phyloP scores from a whole-genome alignment of 371 early-diverging fungal genomes.

The Mucor lusitanicus region DNA sequence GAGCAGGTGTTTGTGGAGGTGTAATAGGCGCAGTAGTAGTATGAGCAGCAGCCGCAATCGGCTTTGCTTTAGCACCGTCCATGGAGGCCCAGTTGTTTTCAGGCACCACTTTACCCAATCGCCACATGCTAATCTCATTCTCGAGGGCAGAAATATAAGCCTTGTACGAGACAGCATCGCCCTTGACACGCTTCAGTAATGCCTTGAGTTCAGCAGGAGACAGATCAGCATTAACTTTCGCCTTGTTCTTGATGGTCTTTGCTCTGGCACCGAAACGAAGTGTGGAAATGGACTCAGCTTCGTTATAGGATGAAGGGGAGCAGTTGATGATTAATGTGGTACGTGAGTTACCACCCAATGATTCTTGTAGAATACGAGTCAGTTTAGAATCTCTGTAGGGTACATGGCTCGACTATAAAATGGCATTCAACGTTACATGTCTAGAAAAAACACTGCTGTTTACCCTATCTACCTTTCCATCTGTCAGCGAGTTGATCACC shows the following conservation, averaged over 20 bases:
- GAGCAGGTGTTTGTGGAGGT: slow-evolving; percentile 43
- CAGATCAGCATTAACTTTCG: slow-evolving; percentile 95
- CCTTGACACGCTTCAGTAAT: slow-evolving; percentile 85
- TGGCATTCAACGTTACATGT: not conserved
- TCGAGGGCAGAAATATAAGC: slow-evolving; percentile 83
- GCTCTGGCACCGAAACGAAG: slow-evolving; percentile 97
- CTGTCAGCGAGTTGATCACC: slow-evolving; percentile 89
- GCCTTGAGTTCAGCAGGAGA: slow-evolving; percentile 92
- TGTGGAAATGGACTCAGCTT: slow-evolving; percentile 95
- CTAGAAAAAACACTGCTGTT: not conserved
- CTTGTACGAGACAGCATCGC: slow-evolving; percentile 77
- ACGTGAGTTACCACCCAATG: slow-evolving; percentile 96
- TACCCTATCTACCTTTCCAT: slow-evolving; percentile 71
- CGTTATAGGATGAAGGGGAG: slow-evolving; percentile 95
- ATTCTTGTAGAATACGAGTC: slow-evolving; percentile 98
- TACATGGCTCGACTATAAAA: slow-evolving; percentile 83
- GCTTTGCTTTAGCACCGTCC: slow-evolving; percentile 92
- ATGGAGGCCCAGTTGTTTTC: slow-evolving; percentile 79
- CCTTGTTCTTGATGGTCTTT: slow-evolving; percentile 98
- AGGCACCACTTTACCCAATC: slow-evolving; percentile 77
- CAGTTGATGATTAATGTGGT: slow-evolving; percentile 97
- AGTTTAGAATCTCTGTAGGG: slow-evolving; percentile 99
- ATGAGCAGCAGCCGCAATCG: slow-evolving; percentile 68
- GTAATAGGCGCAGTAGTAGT: slow-evolving; percentile 28
- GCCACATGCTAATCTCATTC: slow-evolving; percentile 88